Base-by-base conservation (phyloP, 192 early-diverging fungal genomes). In the Chytriomyces sp. region DNA sequence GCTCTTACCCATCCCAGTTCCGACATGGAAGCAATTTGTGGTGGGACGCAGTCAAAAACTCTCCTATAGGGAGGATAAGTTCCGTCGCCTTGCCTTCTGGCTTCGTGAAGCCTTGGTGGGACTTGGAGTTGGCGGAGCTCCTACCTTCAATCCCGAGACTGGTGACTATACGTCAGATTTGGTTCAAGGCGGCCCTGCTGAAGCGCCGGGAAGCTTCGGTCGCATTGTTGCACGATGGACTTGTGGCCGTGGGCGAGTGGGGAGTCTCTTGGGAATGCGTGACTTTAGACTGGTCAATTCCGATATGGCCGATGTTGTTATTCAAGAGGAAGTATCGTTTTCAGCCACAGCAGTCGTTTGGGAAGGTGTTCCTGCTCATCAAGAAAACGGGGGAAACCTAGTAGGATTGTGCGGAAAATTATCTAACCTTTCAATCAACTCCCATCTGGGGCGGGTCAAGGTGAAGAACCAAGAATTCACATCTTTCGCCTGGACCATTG, bases 1-100 rank as follows among this genome's bases (percentile, higher is more conserved):
- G n/a, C 70, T 62, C 3, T 52, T 64, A 39, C 85, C 86, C 3
- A 91, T 93, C 31, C 92, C 92, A n/a, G 82, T 85, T 19, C 83
- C 91, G 22, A 75, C 82, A 8, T 89, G 89, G 76, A 90, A 91
- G 44, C 92, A 93, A 80, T 93, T 91, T 78, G 89, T 93, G 2
- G 88, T 92, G 6, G 85, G 89, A 2, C 80, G 87, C 59, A 84
- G 74, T 5, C 78, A 83, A 6, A 81, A 77, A 52, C 39, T 78
- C 2, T 70, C 86, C 3, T 39, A 74, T n/a, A 83, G 82, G 52
- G 86, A 93, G 63, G 89, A 87, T 32, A 74, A 65, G 14, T 62
- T 75, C 30, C 82, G 85, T n/a, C 55, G 89, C 28, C 70, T 81
- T 0, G 70, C 89, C 65, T 93, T 93, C 63, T 93, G 92, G 92